Percentiles rank a stretch among this genome's conserved stretches.
Evolutionary conservation across 805 yeast species (phyloP).

Genomic region (Metschnikowia drakensbergensis): DNA sequence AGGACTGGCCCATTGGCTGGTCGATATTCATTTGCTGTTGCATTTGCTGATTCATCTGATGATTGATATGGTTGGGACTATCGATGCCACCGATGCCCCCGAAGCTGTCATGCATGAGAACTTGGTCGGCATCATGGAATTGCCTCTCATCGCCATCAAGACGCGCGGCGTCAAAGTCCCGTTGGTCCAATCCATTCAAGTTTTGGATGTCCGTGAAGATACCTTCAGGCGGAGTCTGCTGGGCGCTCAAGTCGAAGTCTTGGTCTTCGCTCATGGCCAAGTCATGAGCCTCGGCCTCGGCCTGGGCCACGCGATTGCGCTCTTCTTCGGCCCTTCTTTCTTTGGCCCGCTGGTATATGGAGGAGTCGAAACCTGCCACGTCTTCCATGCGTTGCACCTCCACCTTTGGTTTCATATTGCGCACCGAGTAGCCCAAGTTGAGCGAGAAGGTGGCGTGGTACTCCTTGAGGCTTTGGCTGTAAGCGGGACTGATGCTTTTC

Average conservation of each 20-base stretch:
- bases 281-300: neutral
- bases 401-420: constrained; percentile 3
- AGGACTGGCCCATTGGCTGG: neutral
- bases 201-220: constrained; percentile 4
- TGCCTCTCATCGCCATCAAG: neutral
- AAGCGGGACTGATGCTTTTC: constrained; percentile 6
- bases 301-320: constrained; percentile 1
- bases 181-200: constrained; percentile 1
- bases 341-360: constrained; percentile 13
- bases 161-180: neutral
- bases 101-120: constrained; percentile 2
- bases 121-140: constrained; percentile 1
- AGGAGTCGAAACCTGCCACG: constrained; percentile 15
- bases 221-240: constrained; percentile 4
- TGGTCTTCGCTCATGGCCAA: constrained; percentile 1
- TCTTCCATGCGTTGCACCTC: constrained; percentile 14
- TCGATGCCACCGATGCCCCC: constrained; percentile 3
- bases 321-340: constrained; percentile 14
- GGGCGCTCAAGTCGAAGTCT: constrained; percentile 4
- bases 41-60: constrained; percentile 3
- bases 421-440: constrained; percentile 5
- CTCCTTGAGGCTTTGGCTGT: constrained; percentile 3
- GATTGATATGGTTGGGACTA: constrained; percentile 1
- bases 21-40: constrained; percentile 2
- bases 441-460: neutral